A percentile compares a stretch with the other conserved stretches of the same genome.
Evolutionary conservation across 192 early-diverging fungal genomes (phyloP).

Genomic region (Nowakowskiella sp.): DNA sequence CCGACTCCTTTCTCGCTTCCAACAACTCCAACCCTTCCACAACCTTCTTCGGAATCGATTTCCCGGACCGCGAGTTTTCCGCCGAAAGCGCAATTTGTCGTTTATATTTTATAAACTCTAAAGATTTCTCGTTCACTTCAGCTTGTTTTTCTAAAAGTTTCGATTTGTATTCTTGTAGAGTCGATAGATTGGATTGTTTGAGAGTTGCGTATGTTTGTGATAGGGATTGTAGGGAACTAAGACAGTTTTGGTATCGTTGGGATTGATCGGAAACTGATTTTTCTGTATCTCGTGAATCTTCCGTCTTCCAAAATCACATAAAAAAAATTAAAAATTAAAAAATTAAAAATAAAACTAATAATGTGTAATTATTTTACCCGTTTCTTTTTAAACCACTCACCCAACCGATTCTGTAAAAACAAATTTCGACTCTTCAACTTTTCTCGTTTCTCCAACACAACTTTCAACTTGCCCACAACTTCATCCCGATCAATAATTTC

Average conservation of each 20-base stretch:
- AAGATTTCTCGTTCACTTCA: constrained; percentile 32
- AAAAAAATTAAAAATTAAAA: background rate
- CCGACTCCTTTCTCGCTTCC: constrained; percentile 47
- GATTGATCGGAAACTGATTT: constrained; percentile 44
- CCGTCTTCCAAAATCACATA: constrained; percentile 25
- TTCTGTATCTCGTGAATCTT: constrained; percentile 42
- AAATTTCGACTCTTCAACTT: constrained; percentile 27
- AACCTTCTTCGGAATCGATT: constrained; percentile 32
- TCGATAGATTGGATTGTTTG: constrained; percentile 26
- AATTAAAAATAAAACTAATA: background rate
- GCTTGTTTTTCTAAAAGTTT: constrained; percentile 33
- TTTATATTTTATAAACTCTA: constrained; percentile 47
- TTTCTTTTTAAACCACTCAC: constrained; percentile 48
- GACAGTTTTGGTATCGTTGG: constrained; percentile 39
- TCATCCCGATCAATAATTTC: constrained; percentile 37
- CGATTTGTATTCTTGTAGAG: constrained; percentile 31
- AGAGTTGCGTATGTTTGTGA: constrained; percentile 26
- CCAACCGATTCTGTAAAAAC: constrained; percentile 43
- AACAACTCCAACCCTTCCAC: constrained; percentile 38
- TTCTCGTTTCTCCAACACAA: constrained; percentile 37
- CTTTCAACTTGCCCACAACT: constrained; percentile 26
- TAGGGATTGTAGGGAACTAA: constrained; percentile 29
- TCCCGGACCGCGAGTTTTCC: constrained; percentile 47
- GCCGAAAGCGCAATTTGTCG: constrained; percentile 31
- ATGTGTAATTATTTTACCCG: constrained; percentile 23